A percentile compares a stretch with the other conserved stretches of the same genome.
phyloP scores from a whole-genome alignment of 2,329 filamentous ascomycete species.

The Diplodia intermedia region DNA sequence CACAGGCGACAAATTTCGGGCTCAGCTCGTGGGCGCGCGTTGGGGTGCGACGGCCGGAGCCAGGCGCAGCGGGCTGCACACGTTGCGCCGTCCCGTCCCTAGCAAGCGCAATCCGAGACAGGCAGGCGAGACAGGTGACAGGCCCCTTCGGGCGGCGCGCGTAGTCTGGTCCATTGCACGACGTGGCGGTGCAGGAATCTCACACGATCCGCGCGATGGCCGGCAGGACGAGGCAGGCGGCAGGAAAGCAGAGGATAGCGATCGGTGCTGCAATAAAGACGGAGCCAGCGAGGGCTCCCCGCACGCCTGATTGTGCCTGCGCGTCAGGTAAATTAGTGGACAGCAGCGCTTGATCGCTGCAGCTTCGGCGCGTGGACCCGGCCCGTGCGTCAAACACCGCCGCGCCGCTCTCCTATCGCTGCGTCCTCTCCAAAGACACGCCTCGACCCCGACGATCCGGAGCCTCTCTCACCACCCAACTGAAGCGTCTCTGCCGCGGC shows the following conservation, averaged over 20 bases:
- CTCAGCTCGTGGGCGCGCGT: constrained; percentile 19
- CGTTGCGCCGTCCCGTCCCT: too few relatives aligned
- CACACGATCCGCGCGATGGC: constrained; percentile 24
- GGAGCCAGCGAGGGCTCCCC: constrained; percentile 25
- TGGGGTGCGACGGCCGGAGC: constrained; percentile 11
- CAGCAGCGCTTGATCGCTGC: constrained; percentile 29
- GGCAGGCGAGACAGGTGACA: neutral
- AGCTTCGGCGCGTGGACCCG: constrained; percentile 24
- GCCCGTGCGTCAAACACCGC: constrained; percentile 26
- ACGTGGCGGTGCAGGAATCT: constrained; percentile 30
- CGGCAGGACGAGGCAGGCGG: constrained; percentile 9
- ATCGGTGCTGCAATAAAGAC: constrained; percentile 29
- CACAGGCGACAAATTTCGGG: constrained; percentile 21
- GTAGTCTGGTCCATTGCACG: constrained; percentile 23
- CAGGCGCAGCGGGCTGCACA: constrained; percentile 2
- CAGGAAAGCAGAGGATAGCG: constrained; percentile 21
- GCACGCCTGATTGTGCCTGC: constrained; percentile 18
- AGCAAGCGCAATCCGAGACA: constrained; percentile 11
- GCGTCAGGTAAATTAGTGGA: constrained; percentile 20
- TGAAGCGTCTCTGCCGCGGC: constrained; percentile 15
- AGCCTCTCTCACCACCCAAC: constrained; percentile 26
- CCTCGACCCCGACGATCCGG: constrained; percentile 31
- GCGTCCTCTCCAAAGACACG: constrained; percentile 28
- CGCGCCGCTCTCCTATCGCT: constrained; percentile 31
- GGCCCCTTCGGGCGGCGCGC: constrained; percentile 18